These are phyloP conservation scores for Salix viminalis DNA, from an alignment of 345 rosid genomes.

Conservation along the genomic window DNA sequence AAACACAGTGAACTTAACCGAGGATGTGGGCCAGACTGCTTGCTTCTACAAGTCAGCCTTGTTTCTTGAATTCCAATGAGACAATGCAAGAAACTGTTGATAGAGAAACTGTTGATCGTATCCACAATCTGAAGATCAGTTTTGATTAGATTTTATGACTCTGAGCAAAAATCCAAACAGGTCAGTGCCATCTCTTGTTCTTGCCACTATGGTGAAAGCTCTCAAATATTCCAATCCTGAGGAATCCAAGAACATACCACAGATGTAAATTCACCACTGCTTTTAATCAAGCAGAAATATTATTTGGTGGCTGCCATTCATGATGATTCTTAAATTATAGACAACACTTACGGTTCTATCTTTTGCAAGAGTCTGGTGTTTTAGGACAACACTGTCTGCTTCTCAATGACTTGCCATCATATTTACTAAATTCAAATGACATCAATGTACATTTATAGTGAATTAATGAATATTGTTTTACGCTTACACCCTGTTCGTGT, in stretches of 20 bases:
- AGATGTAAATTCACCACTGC: neutral
- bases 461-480: neutral
- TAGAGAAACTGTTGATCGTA: conserved; percentile 28
- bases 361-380: neutral
- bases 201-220: conserved; percentile 1
- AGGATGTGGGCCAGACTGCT: conserved; percentile 99
- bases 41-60: conserved; percentile 91
- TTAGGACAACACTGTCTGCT: neutral
- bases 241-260: neutral
- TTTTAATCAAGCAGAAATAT: neutral
- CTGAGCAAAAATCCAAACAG: conserved; percentile 9
- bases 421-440: neutral
- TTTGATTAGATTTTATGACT: conserved; percentile 28
- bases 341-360: neutral
- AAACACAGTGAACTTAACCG: conserved; percentile 76
- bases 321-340: neutral
- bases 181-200: conserved; percentile 8
- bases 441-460: neutral
- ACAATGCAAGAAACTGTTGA: conserved; percentile 28
- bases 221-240: neutral
- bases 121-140: conserved; percentile 38
- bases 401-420: neutral
- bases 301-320: neutral
- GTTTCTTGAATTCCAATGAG: conserved; percentile 53
- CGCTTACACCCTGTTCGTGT: neutral